Evolutionary conservation across 2,329 filamentous ascomycete genomes (phyloP), one percentile per base, ranked within the genome.

Genomic region (Emydomyces testavorans): DNA sequence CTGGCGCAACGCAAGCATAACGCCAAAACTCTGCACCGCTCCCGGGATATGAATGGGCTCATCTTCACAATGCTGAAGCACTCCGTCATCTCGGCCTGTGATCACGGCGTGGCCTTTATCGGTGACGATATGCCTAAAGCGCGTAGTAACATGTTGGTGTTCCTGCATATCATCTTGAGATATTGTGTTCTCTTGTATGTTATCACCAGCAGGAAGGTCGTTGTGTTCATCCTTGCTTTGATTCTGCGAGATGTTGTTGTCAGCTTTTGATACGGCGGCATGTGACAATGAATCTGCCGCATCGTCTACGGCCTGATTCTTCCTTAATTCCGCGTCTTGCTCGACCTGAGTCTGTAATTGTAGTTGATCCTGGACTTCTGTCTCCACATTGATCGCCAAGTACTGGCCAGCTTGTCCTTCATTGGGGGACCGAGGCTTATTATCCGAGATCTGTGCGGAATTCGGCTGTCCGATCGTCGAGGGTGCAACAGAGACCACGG

Each of bases 41-140:
- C 43, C 43, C 11, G 43, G 43, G 13, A 29, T 46, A 37, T 46
- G 43, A 23, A 46, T 46, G 13, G 43, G 43, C 23, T 46, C 43
- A 13, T 46, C 43, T 21, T 46, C 43, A 28, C 43, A 46, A 18
- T 28, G 15, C 34, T 46, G 32, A 15, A 46, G 31, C 10, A 8
- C n/a, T 11, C 31, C 8, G 28, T n/a, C 15, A 36, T 32, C 43
- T 34, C 31, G 28, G 16, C 43, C 43, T 20, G 43, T 46, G n/a
- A 38, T 13, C 6, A 46, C 43, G 6, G 34, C 43, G 28, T 46
- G 32, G 8, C 43, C 43, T 20, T 46, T 29, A 16, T 46, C 43
- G 4, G 43, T 46, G 23, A 46, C 32, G 13, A 37, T 29, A 29
- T 46, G 43, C n/a, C 26, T 24, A n/a, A 46, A 46, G 18, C 43